Evolutionary conservation across 148 eudicot species (phyloP), one percentile per base, ranked within the genome.

Genomic region (Rhododendron henanense): DNA sequence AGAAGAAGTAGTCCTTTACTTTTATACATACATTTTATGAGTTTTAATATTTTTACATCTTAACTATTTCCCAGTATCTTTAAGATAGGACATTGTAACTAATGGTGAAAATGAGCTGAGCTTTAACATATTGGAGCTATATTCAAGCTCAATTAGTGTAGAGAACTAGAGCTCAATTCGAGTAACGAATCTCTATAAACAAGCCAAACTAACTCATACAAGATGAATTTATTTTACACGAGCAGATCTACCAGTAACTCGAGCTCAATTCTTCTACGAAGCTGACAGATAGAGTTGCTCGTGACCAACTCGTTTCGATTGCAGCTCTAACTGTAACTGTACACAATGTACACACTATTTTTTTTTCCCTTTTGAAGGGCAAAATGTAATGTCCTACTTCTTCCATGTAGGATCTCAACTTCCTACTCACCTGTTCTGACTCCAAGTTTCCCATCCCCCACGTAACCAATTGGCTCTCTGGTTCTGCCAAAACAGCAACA

Each of bases 401-500:
- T 41, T 41, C 45, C 45, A 41, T 41, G 45, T 41, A 41, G 45
- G 8, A 7, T 41, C 41, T 37, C 39, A 44, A 44, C 2, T 50
- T 50, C 53, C 14, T 50, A 11, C 53, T 50, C 11, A 50, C 15
- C 53, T 11, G 53, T 11, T 50, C 55, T 53, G 57, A 53, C 55
- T 79, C 82, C 37, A n/a, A 50, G 44, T 33, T 80, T 80, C 65
- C 35, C 83, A 80, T 80, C 78, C 67, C 78, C 67, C 73, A 18
- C 63, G 21, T 67, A 11, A 3, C n/a, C 78, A 65, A 59, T 19
- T 33, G 39, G 41, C 63, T 35, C 77, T 73, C 3, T 37, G 84
- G 18, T 65, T 19, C 39, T 39, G 75, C 84, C 35, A 25, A 37
- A 16, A 11, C 16, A 55, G 19, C 9, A 82, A 35, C 41, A 5